Conservation (phyloP, 306 rosid genomes). For the Phaseolus lunatus region DNA sequence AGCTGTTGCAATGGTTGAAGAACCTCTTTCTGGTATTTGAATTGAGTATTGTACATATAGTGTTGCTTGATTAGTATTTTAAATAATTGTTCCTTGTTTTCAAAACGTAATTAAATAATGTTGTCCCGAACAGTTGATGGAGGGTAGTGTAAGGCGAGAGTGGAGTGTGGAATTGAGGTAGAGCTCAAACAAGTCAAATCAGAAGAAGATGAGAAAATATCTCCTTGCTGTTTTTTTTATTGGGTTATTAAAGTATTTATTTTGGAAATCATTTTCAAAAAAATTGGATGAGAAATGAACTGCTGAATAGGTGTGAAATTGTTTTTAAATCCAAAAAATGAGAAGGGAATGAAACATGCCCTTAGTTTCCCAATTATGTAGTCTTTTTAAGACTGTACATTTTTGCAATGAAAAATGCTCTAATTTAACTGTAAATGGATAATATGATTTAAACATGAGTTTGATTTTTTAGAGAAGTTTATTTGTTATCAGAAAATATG, state of each 20-base stretch:
- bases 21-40: conserved; percentile 72
- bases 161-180: neutral
- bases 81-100: neutral
- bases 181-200: neutral
- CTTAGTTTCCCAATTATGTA: neutral
- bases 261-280: neutral
- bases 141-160: neutral
- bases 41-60: neutral
- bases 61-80: neutral
- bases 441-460: neutral
- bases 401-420: conserved; percentile 18
- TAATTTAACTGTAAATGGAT: neutral
- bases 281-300: neutral
- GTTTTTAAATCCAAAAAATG: neutral
- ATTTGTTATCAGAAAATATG: neutral
- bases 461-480: neutral
- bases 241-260: neutral
- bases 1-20: conserved; percentile 83
- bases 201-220: neutral
- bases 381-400: neutral
- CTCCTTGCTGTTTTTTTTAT: neutral
- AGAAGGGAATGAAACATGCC: neutral
- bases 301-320: neutral
- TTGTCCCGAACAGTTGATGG: neutral
- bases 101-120: neutral